A percentile compares a stretch with the other conserved stretches of the same genome.
Conservation (phyloP, 306 rosid species). For the Medicago lupulina region DNA sequence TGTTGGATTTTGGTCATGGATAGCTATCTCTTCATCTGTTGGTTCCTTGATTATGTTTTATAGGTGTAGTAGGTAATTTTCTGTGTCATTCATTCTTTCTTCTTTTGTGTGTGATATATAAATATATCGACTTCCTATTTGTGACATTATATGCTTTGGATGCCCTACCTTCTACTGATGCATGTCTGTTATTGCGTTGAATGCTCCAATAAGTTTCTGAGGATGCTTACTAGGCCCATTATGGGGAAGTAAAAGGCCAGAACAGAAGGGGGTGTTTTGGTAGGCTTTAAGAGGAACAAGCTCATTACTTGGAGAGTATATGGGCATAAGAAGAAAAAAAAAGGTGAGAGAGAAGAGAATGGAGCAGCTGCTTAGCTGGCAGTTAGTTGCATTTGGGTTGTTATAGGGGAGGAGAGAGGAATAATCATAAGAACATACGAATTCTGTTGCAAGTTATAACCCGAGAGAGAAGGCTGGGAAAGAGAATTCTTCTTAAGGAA, state of each 20-base stretch:
- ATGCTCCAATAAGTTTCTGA: constrained; percentile 26
- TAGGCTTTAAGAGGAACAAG: background rate
- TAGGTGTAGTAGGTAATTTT: constrained; percentile 85
- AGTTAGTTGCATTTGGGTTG: background rate
- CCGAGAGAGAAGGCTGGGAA: background rate
- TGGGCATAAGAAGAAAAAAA: background rate
- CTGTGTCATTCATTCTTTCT: constrained; percentile 30
- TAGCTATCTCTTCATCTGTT: constrained; percentile 62
- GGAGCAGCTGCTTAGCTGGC: background rate
- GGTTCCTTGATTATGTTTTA: constrained; percentile 76
- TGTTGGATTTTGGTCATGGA: constrained; percentile 92
- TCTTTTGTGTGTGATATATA: constrained; percentile 27
- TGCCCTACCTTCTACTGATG: constrained; percentile 26
- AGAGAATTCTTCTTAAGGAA: background rate
- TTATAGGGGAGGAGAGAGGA: constrained; percentile 2
- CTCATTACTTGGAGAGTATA: constrained; percentile 7
- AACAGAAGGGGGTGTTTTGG: background rate
- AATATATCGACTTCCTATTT: constrained; percentile 24
- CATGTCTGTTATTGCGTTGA: constrained; percentile 10
- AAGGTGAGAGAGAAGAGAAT: background rate
- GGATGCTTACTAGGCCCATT: background rate
- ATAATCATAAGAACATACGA: background rate
- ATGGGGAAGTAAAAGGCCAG: background rate
- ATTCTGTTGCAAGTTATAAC: background rate
- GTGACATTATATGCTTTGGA: constrained; percentile 26